These are phyloP conservation scores for Thalassiosira hispida DNA, from an alignment of 352 stramenopile genomes.

Conservation along the genomic window DNA sequence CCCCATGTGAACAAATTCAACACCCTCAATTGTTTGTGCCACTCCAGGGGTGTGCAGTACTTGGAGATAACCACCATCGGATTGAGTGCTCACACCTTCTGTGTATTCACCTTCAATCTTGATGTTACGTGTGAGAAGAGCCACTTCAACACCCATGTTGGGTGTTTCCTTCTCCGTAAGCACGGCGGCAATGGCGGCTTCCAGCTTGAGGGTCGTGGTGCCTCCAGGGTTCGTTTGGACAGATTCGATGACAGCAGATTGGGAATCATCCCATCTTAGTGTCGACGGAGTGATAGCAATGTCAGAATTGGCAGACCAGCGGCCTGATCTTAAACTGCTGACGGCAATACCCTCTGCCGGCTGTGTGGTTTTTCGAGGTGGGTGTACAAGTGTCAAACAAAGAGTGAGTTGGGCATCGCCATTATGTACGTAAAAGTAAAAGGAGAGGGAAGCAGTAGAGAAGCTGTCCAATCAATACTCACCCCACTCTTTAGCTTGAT, in stretches of 20 bases:
- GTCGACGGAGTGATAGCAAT: constrained; percentile 61
- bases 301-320: constrained; percentile 56
- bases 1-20: constrained; percentile 71
- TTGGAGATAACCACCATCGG: constrained; percentile 59
- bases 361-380: constrained; percentile 27
- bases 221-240: constrained; percentile 15
- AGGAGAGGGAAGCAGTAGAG: neutral
- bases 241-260: constrained; percentile 38
- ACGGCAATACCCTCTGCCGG: constrained; percentile 44
- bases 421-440: no score
- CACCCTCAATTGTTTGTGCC: constrained; percentile 55
- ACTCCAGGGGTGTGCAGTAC: constrained; percentile 61
- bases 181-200: constrained; percentile 34
- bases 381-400: neutral
- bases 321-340: neutral
- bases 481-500: constrained; percentile 49
- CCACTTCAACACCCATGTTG: constrained; percentile 55
- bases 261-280: constrained; percentile 37
- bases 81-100: constrained; percentile 7
- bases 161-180: constrained; percentile 42
- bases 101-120: constrained; percentile 49
- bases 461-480: constrained; percentile 24
- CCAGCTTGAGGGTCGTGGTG: constrained; percentile 42
- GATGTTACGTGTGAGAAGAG: constrained; percentile 60
- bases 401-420: neutral